These are phyloP conservation scores for Populus hybrid DNA, from an alignment of 441 rosid species.

Conservation along the genomic window DNA sequence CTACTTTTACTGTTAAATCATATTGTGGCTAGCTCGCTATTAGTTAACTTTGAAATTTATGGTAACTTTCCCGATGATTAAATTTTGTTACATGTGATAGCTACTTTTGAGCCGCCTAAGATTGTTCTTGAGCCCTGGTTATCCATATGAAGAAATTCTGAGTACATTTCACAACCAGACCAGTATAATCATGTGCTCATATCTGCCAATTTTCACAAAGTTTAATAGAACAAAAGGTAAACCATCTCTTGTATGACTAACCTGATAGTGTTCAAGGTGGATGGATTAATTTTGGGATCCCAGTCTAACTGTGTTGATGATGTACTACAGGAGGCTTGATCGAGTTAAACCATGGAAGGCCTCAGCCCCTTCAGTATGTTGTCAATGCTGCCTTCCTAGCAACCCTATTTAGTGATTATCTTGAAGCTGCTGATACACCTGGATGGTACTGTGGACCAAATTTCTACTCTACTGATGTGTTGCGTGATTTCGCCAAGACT, in stretches of 20 bases:
- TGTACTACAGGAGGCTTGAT: constrained; percentile 71
- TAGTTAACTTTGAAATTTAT: neutral
- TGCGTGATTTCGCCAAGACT: constrained; percentile 69
- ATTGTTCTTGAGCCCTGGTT: constrained; percentile 83
- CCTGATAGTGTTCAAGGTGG: neutral
- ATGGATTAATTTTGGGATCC: constrained; percentile 13
- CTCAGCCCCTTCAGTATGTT: constrained; percentile 85
- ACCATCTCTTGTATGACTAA: constrained; percentile 9
- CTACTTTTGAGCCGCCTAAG: constrained; percentile 70
- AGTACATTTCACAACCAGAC: constrained; percentile 83
- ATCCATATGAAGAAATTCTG: constrained; percentile 82
- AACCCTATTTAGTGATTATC: constrained; percentile 67
- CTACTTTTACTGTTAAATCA: neutral
- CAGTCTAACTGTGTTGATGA: constrained; percentile 1
- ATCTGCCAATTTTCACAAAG: constrained; percentile 61
- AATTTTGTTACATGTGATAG: constrained; percentile 25
- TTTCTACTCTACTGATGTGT: constrained; percentile 62
- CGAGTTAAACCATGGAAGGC: constrained; percentile 76
- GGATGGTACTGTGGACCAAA: constrained; percentile 91
- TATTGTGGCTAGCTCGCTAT: neutral
- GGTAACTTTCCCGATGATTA: neutral
- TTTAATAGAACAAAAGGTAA: constrained; percentile 74
- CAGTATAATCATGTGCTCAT: constrained; percentile 75
- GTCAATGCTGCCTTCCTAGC: constrained; percentile 88
- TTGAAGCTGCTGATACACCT: constrained; percentile 88